Conservation (phyloP, 495 filamentous ascomycete genomes). For the Tuber calosporum region DNA sequence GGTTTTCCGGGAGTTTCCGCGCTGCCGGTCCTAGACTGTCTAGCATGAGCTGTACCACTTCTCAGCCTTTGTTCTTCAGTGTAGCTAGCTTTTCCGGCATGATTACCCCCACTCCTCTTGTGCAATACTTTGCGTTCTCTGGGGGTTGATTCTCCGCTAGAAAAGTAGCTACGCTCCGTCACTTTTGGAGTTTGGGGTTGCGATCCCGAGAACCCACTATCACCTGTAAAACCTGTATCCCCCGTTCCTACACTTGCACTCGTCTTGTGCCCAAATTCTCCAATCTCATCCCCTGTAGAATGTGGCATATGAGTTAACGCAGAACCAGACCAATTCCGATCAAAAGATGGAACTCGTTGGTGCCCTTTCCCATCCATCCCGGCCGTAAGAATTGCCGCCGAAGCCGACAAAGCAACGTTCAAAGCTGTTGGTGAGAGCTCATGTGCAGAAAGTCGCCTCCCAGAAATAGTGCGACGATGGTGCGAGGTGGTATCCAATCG, state of each 20-base stretch:
- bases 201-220: slow-evolving; percentile 41
- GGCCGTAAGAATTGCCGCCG: slow-evolving; percentile 35
- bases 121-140: slow-evolving; percentile 67
- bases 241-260: slow-evolving; percentile 37
- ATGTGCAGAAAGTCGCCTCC: slow-evolving; percentile 33
- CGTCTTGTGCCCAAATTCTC: slow-evolving; percentile 37
- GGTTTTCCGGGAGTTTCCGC: slow-evolving; percentile 42
- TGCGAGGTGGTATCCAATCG: slow-evolving; percentile 16
- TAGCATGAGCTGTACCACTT: slow-evolving; percentile 54
- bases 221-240: slow-evolving; percentile 38
- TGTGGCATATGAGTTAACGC: slow-evolving; percentile 36
- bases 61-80: slow-evolving; percentile 61
- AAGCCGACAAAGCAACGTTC: slow-evolving; percentile 35
- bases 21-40: slow-evolving; percentile 74
- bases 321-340: slow-evolving; percentile 61
- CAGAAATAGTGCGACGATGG: slow-evolving; percentile 24
- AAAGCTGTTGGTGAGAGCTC: slow-evolving; percentile 36
- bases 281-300: slow-evolving; percentile 48
- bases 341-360: slow-evolving; percentile 56
- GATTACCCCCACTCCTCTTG: slow-evolving; percentile 60
- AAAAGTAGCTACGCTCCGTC: slow-evolving; percentile 92
- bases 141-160: slow-evolving; percentile 74
- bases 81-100: slow-evolving; percentile 63
- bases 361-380: slow-evolving; percentile 26
- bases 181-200: slow-evolving; percentile 39